phyloP scores from a whole-genome alignment of 2,329 filamentous ascomycete species.

The Alternaria solani region DNA sequence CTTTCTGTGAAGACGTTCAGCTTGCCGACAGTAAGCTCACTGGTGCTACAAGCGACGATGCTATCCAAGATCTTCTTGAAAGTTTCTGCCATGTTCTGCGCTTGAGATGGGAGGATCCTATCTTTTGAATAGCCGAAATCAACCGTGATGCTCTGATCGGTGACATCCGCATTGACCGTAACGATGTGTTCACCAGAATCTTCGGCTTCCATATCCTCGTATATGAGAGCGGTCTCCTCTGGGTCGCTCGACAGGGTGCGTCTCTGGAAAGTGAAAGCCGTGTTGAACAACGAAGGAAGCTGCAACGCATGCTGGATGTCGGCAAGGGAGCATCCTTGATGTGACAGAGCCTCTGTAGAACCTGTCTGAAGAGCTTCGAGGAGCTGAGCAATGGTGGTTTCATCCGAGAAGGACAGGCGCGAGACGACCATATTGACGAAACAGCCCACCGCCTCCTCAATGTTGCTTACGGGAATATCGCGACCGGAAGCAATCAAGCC shows the following conservation, averaged over 20 bases:
- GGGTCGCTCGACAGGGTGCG: conserved; percentile 35
- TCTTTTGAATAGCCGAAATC: conserved; percentile 47
- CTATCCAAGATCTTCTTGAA: conserved; percentile 38
- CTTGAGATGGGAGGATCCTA: conserved; percentile 36
- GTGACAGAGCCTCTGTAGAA: conserved; percentile 56
- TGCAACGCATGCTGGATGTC: conserved; percentile 49
- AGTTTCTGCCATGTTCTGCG: conserved; percentile 41
- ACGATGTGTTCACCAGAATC: conserved; percentile 49
- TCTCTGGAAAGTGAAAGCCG: conserved; percentile 48
- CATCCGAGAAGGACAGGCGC: conserved; percentile 52
- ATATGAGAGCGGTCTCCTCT: conserved; percentile 37
- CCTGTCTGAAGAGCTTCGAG: conserved; percentile 57
- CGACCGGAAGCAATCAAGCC: conserved; percentile 64
- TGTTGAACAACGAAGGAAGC: conserved; percentile 48
- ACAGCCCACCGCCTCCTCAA: conserved; percentile 60
- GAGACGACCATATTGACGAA: conserved; percentile 66
- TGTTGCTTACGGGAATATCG: conserved; percentile 59
- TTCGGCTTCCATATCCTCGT: conserved; percentile 45
- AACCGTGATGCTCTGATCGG: conserved; percentile 38
- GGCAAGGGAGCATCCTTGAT: conserved; percentile 59
- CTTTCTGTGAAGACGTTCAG: conserved; percentile 34
- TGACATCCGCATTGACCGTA: conserved; percentile 46
- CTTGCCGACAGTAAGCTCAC: conserved; percentile 33
- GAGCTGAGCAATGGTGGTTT: conserved; percentile 50
- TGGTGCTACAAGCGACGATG: conserved; percentile 26